Base-by-base conservation (phyloP, 2,329 filamentous ascomycete species). In the Trichoderma sp. region DNA sequence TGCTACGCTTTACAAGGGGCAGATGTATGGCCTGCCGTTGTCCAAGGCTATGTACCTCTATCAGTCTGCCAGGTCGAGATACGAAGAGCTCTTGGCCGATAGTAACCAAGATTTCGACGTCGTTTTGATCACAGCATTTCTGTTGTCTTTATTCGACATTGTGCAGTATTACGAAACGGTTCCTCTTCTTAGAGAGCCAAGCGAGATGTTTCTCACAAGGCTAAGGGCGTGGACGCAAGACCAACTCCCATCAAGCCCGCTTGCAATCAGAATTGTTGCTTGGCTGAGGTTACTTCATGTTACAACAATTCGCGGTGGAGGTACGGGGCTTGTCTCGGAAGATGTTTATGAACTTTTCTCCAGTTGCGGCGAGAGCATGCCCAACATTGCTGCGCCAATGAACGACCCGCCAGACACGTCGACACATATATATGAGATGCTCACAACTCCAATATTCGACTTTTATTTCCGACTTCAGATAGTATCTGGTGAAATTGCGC, bases 401-500 rank as follows among this genome's bases (percentile, higher is more conserved):
- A 59, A 41, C 38, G 24, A 68, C 1, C 56, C 73, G 2, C n/a
- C 73, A 8, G 75, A 77, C 12, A 29, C 62, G 7, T 74, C 76
- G 27, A 74, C 45, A 21, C 65, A 76, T 27, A 29, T 80, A 18
- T 76, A 77, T 56, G 75, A 79, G 14, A 65, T 73, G 12, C 69
- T 79, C 14, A 71, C 75, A 45, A 69, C 69, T 12, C 77, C 79
- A 1, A 59, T 79, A 2, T 79, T 79, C 56, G 74, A 76, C 2
- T 79, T 79, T 45, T 80, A 80, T 68, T 77, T 76, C 50, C 73
- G 63, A 6, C 77, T 80, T 6, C 79, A 80, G 69, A 65, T 71
- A 6, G 53, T 80, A 5, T 80, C 79, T 2, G 74, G 74, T 8
- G 62, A 78, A n/a, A 76, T 80, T 16, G 77, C 77, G 7, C 56